Evolutionary conservation across 306 rosid species (phyloP), one percentile per base, ranked within the genome.

Genomic region (Myrica gale): DNA sequence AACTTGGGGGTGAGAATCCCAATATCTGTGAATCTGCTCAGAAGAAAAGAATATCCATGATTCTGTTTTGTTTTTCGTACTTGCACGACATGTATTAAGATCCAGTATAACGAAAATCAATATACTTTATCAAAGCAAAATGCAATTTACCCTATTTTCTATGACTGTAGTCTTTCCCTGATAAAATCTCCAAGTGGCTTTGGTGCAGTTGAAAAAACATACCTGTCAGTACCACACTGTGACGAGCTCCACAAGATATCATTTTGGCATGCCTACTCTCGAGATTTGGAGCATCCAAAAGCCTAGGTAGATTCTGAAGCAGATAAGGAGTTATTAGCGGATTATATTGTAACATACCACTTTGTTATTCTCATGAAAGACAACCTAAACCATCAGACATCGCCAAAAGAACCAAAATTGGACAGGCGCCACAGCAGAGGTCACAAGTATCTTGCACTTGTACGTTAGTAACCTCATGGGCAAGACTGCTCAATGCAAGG

Each of bases 181-280:
- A 2, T 32, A 32, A 32, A 32, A 32, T 48, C 15, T 48, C 5
- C 57, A 52, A 12, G 65, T 23, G 11, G 15, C 41, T 4, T 10
- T 23, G 26, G 11, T 58, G 42, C 41, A 58, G 4, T 68, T 23
- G 62, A 15, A 67, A 66, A 56, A 41, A 52, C 74, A 8, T 75
- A 93, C 98, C 97, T 58, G 96, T 93, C 69, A 91, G 75, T 71
- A 91, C 68, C 44, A 79, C 88, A 85, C 90, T 91, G 65, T 93
- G 98, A 44, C 98, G 97, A 19, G 96, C 98, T 16, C 97, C 98
- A 68, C 98, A 91, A 19, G 98, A 93, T 51, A 85, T 82, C 12
- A 74, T 68, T 41, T 75, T 79, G 23, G 87, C 87, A 73, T 76
- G 85, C 84, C 79, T 87, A 65, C 85, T 86, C 76, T 87, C 91